Conservation (phyloP, 1,284 basidiomycete species). For the Cystobasidiaceae sp. region DNA sequence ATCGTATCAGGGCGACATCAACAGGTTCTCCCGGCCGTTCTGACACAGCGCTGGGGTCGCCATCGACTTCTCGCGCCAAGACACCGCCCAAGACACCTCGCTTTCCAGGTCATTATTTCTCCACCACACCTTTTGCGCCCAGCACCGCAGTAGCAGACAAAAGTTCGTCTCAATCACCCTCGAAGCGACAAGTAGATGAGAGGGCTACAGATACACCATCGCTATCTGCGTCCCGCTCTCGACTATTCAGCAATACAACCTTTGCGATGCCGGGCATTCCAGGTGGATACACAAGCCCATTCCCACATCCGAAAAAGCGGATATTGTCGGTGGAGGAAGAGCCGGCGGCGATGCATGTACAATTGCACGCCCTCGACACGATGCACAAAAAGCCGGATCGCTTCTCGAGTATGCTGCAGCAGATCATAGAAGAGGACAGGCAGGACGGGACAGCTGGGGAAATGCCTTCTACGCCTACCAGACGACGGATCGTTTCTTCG, state of each 20-base stretch:
- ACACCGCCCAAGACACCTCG: slow-evolving; percentile 24
- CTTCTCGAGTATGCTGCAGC: slow-evolving; percentile 1
- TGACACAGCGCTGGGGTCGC: neutral
- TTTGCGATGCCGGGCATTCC: neutral
- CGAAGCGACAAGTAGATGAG: neutral
- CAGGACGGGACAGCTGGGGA: neutral
- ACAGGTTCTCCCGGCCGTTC: neutral
- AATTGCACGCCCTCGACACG: neutral
- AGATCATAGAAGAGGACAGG: neutral
- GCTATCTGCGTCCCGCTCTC: neutral
- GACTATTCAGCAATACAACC: neutral
- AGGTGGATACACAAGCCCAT: slow-evolving; percentile 12
- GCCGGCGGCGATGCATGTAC: neutral
- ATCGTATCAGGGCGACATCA: neutral
- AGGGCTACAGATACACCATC: neutral
- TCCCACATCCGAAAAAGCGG: slow-evolving; percentile 3
- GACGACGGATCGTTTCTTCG: neutral
- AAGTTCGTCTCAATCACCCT: neutral
- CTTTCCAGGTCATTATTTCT: slow-evolving; percentile 9
- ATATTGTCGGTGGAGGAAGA: neutral
- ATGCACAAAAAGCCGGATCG: neutral
- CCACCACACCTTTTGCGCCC: neutral
- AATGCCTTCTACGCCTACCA: neutral
- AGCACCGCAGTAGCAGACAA: neutral
- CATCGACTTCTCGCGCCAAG: neutral